Conservation (phyloP, 106 monocot species). For the Alisma plantagoaquatica region DNA sequence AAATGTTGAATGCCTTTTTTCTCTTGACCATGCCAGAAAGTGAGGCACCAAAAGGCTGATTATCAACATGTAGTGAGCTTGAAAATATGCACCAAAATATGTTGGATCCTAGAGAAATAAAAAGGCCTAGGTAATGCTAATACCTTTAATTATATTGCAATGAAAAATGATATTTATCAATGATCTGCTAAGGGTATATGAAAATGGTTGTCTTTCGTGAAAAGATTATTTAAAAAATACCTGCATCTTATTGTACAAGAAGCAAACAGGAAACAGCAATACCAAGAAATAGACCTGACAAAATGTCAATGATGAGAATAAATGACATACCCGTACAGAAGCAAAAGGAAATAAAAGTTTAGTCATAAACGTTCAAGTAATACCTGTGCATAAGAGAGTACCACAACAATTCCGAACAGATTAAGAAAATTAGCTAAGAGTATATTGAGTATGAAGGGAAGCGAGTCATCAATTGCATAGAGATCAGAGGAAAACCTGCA, state of each 20-base stretch:
- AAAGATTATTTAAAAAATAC: too few species aligned
- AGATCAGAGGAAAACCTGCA: slow-evolving; percentile 96
- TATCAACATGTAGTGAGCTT: too few species aligned
- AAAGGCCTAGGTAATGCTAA: too few species aligned
- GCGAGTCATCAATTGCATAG: slow-evolving; percentile 94
- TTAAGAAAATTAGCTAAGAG: slow-evolving; percentile 81
- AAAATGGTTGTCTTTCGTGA: too few species aligned
- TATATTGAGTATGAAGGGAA: slow-evolving; percentile 99
- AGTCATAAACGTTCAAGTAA: slow-evolving; percentile 2
- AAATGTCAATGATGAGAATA: background rate
- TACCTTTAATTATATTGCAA: too few species aligned
- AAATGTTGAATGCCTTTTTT: too few species aligned
- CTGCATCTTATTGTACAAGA: slow-evolving; percentile 75
- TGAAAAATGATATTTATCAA: too few species aligned
- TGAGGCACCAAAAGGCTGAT: too few species aligned
- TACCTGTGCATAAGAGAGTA: slow-evolving; percentile 85
- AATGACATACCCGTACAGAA: background rate
- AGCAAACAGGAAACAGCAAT: slow-evolving; percentile 73
- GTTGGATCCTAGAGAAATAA: too few species aligned
- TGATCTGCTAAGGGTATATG: too few species aligned
- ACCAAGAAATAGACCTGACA: slow-evolving; percentile 74
- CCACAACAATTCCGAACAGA: slow-evolving; percentile 65
- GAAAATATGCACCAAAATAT: too few species aligned
- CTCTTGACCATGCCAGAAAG: too few species aligned
- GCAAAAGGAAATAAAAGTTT: background rate